Evolutionary conservation across 2,329 filamentous ascomycete species (phyloP).

Genomic region (Colletotrichum filicis): DNA sequence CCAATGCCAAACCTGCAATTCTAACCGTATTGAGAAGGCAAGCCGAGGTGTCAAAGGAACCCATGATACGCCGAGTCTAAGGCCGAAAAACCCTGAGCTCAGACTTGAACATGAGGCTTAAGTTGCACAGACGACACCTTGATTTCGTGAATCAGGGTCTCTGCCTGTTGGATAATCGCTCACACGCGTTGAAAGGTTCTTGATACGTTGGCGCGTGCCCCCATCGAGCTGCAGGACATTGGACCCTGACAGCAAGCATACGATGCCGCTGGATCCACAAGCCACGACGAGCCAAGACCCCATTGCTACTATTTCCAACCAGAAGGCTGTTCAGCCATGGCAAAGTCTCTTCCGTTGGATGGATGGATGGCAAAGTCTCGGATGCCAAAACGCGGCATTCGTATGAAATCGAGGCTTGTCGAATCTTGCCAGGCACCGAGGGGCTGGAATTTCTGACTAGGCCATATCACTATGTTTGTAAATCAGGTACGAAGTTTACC

Average conservation of each 20-base stretch:
- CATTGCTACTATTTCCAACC: background rate
- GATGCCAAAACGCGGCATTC: background rate
- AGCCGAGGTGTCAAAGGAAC: background rate
- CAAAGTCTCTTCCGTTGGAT: background rate
- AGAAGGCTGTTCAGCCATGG: background rate
- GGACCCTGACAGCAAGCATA: background rate
- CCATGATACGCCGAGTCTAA: background rate
- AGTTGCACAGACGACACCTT: constrained; percentile 17
- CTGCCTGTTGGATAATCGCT: background rate
- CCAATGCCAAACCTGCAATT: background rate
- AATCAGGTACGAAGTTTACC: background rate
- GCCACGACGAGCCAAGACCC: background rate
- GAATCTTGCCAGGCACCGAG: background rate
- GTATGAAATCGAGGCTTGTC: background rate
- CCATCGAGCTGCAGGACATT: background rate
- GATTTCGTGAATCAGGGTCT: background rate
- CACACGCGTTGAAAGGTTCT: background rate
- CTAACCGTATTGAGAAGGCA: background rate
- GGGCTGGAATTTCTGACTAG: background rate
- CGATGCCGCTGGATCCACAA: background rate
- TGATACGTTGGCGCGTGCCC: background rate
- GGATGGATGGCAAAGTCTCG: background rate
- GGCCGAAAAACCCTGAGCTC: constrained; percentile 10
- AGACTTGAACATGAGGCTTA: constrained; percentile 19
- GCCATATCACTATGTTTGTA: background rate